Evolutionary conservation across 2,329 filamentous ascomycete genomes (phyloP).

Genomic region (Penicillium sp.): DNA sequence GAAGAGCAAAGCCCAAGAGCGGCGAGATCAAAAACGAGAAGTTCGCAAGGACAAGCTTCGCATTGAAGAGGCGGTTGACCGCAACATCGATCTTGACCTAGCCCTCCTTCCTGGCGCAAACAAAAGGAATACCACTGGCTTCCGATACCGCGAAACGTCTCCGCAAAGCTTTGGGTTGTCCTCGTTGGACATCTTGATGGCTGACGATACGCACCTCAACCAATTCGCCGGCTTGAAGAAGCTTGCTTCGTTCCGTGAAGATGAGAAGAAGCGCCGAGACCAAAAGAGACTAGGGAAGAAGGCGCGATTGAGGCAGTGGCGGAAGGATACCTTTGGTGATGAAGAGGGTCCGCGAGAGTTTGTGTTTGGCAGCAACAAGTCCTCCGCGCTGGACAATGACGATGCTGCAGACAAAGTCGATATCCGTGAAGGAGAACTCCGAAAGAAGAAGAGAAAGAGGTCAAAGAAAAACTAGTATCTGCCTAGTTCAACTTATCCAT

Average conservation of each 20-base stretch:
- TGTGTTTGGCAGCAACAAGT: slow-evolving; percentile 33
- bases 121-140: slow-evolving; percentile 60
- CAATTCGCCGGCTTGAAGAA: slow-evolving; percentile 94
- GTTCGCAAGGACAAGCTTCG: slow-evolving; percentile 81
- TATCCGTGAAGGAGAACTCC: slow-evolving; percentile 47
- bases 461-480: slow-evolving; percentile 47
- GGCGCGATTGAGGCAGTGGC: slow-evolving; percentile 86
- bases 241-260: slow-evolving; percentile 84
- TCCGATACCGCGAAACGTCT: slow-evolving; percentile 94
- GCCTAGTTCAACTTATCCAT: not conserved
- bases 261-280: slow-evolving; percentile 86
- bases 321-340: slow-evolving; percentile 68
- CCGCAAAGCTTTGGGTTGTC: slow-evolving; percentile 90
- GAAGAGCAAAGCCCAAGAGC: slow-evolving; percentile 55
- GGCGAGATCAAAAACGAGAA: slow-evolving; percentile 67
- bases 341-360: slow-evolving; percentile 56
- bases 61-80: slow-evolving; percentile 85
- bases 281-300: slow-evolving; percentile 92
- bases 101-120: slow-evolving; percentile 62
- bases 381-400: slow-evolving; percentile 20
- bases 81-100: slow-evolving; percentile 75
- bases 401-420: slow-evolving; percentile 40
- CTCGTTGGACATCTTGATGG: slow-evolving; percentile 86
- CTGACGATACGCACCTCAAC: slow-evolving; percentile 84
- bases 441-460: slow-evolving; percentile 51